Percentiles rank a stretch among this genome's conserved stretches.
Conservation (phyloP, 176 grass and related monocot genomes). For the Olyra latifolia region DNA sequence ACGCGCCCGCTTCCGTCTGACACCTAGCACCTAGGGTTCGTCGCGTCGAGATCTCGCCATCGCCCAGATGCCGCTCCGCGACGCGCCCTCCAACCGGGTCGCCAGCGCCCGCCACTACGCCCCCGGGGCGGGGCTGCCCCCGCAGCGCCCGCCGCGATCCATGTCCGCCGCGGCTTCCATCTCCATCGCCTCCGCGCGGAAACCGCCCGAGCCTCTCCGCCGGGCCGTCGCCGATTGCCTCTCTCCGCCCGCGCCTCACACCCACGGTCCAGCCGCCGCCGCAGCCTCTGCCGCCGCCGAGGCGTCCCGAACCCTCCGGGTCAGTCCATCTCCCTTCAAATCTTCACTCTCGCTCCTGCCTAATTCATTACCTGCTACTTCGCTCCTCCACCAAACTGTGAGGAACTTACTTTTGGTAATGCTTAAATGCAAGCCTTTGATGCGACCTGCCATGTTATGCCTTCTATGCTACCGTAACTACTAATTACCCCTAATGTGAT, state of each 20-base stretch:
- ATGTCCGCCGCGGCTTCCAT: constrained; percentile 44
- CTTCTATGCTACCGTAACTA: not conserved
- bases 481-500: not conserved
- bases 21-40: constrained; percentile 26
- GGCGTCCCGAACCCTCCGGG: constrained; percentile 80
- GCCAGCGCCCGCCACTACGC: constrained; percentile 56
- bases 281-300: constrained; percentile 60
- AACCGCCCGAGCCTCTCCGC: constrained; percentile 85
- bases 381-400: not conserved
- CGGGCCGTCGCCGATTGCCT: constrained; percentile 94
- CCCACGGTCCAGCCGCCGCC: constrained; percentile 55
- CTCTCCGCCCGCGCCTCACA: constrained; percentile 70
- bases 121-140: constrained; percentile 9
- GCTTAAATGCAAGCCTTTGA: no score
- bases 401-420: not conserved
- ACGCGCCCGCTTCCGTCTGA: not conserved
- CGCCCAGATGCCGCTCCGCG: constrained; percentile 53
- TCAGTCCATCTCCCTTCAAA: constrained; percentile 28
- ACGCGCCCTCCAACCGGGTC: constrained; percentile 43
- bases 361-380: not conserved
- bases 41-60: not conserved
- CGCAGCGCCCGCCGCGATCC: constrained; percentile 38
- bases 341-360: not conserved
- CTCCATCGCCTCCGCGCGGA: constrained; percentile 37
- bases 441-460: not conserved